Base-by-base conservation (phyloP, 75 land plant genomes). In the Larix kaempferi region DNA sequence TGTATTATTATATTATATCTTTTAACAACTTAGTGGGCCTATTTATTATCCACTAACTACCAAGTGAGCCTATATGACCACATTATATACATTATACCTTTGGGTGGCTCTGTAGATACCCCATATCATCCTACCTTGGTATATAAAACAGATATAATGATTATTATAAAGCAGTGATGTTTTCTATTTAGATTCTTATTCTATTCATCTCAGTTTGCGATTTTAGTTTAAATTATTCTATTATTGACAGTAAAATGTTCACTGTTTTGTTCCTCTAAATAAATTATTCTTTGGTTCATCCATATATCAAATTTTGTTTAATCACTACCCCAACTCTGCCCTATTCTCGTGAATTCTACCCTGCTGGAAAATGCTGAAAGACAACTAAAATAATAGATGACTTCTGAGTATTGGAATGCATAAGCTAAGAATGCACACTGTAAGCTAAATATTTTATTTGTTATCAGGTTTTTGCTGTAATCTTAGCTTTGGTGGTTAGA, bases 401-500 rank as follows among this genome's bases (percentile, higher is more conserved):
- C 12, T 69, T 12, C 25, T 69, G 7, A 19, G 57, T 22, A 23
- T 22, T 2, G 29, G 58, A 55, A 22, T 26, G 26, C 29, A 23
- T 49, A 33, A 14, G 17, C 27, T 25, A 54, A 26, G n/a, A 11
- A 74, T 22, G 37, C n/a, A 49, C 12, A 49, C 54, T 10, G 54
- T 49, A 55, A 49, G 5, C 59, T 26, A 6, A 74, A 55, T 52
- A 55, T 55, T 74, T n/a, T 74, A 22, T 22, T 56, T n/a, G 8
- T 67, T 23, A 41, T 77, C 91, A 98, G 99, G 98, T 91, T 29
- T 77, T 98, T 57, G 60, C 88, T 4, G 86, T 98, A 82, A 74
- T 98, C 69, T 71, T 98, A 22, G 91, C 99, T 29, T 86, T 95
- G 67, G 80, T 85, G 21, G 84, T 93, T 2, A 87, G 95, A 64